These are phyloP conservation scores for Cucumis cinereus DNA, from an alignment of 306 rosid species.

Conservation along the genomic window DNA sequence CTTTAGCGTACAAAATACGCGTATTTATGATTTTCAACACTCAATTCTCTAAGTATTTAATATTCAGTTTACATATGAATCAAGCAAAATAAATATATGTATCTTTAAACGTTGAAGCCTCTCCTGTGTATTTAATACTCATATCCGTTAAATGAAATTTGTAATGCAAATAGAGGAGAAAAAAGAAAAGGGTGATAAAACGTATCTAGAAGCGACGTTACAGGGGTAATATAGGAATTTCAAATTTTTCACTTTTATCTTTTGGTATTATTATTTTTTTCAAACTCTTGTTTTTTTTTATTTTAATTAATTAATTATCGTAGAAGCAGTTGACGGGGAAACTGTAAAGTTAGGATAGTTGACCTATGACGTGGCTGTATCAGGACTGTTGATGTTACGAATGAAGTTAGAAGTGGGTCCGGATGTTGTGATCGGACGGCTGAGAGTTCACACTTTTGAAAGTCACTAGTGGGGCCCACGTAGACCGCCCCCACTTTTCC, in stretches of 20 bases:
- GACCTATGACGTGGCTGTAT: background rate
- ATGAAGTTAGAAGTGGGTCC: background rate
- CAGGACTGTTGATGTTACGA: background rate
- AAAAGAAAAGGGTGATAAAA: background rate
- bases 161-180: background rate
- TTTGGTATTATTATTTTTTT: background rate
- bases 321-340: constrained; percentile 4
- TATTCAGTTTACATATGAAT: too few species aligned
- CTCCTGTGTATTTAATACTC: background rate
- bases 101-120: too few species aligned
- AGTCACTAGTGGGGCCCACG: constrained; percentile 6
- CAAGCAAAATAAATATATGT: too few species aligned
- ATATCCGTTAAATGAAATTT: background rate
- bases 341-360: background rate
- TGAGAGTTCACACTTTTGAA: background rate
- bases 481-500: constrained; percentile 11
- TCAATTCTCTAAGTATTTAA: too few species aligned
- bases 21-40: too few species aligned
- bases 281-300: background rate
- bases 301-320: background rate
- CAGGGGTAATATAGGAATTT: background rate
- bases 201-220: background rate
- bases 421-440: background rate
- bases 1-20: too few species aligned
- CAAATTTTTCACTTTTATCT: background rate